Evolutionary conservation across 2,329 filamentous ascomycete species (phyloP), one percentile per base, ranked within the genome.

Genomic region (Trichophyton mentagrophytes): DNA sequence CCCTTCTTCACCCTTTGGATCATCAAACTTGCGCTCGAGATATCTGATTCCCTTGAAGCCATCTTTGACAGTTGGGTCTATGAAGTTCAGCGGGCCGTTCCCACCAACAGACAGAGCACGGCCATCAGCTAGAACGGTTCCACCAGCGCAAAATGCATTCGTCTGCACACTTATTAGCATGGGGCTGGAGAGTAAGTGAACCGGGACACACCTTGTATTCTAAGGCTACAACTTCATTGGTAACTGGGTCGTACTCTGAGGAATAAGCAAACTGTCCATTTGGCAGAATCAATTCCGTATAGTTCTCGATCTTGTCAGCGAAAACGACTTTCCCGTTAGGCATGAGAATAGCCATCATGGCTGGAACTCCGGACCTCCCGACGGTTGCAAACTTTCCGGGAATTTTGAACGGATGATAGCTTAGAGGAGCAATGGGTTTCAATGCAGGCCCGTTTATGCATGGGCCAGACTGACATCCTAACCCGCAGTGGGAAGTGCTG

Each of bases 241-340:
- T 79, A 5, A 57, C 66, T 1, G 82, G 80, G 66, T 85, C 78
- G 63, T 82, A 85, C 66, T 85, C 81, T 2, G 80, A 76, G 8
- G 81, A 83, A 71, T 83, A 85, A 0, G 83, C 83, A 63, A 77
- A 82, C 60, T 79, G 76, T 30, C 80, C 80, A 67, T 82, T 79
- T 15, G 75, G 62, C 6, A 83, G 74, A 64, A 74, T 78, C 53
- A 84, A 66, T 62, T 84, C 75, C 0, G 82, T 83, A 69, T 82
- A 85, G 68, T 84, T 80, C 68, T 85, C 82, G 33, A 85, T 76
- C 68, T 85, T 85, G 74, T 85, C 83, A 15, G 85, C 71, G 71
- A 85, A 85, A 42, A 82, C 75, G 9, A 84, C 81, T 58, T 77
- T 75, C 25, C 82, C 82, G 66, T 84, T 83, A 13, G 76, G 79